Evolutionary conservation across 805 yeast genomes (phyloP).

Genomic region (Priceomyces fermenticarens): DNA sequence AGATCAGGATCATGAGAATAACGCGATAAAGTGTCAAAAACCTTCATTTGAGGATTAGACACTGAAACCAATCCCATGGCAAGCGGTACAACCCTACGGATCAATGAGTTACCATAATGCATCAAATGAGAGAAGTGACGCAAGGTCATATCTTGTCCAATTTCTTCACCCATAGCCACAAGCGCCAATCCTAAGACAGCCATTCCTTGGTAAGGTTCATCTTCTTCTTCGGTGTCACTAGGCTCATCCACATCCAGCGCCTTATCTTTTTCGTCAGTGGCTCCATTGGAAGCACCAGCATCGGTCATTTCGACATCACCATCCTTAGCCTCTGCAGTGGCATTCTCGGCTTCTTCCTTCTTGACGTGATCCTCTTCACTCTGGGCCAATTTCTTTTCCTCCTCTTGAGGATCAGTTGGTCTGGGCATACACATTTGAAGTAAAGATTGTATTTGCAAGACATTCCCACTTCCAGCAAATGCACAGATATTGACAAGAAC

Average conservation of each 20-base stretch:
- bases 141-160: constrained; percentile 95
- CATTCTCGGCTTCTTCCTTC: constrained; percentile 27
- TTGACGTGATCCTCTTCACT: constrained; percentile 35
- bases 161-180: constrained; percentile 96
- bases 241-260: constrained; percentile 26
- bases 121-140: constrained; percentile 96
- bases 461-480: constrained; percentile 97
- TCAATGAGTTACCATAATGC: constrained; percentile 93
- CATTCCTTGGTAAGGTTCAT: constrained; percentile 69
- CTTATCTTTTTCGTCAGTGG: constrained; percentile 24
- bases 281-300: constrained; percentile 15
- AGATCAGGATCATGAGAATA: constrained; percentile 94
- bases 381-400: constrained; percentile 56
- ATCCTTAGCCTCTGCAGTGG: constrained; percentile 17
- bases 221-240: constrained; percentile 40
- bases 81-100: constrained; percentile 91
- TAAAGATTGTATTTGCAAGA: constrained; percentile 86
- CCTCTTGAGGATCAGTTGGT: constrained; percentile 53
- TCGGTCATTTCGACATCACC: constrained; percentile 33
- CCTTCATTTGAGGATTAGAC: constrained; percentile 94
- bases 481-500: constrained; percentile 91
- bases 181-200: constrained; percentile 93
- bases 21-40: constrained; percentile 92
- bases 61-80: constrained; percentile 97
- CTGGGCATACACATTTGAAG: constrained; percentile 85